Evolutionary conservation across 495 filamentous ascomycete genomes (phyloP).

Genomic region (Penicillium nucicola): DNA sequence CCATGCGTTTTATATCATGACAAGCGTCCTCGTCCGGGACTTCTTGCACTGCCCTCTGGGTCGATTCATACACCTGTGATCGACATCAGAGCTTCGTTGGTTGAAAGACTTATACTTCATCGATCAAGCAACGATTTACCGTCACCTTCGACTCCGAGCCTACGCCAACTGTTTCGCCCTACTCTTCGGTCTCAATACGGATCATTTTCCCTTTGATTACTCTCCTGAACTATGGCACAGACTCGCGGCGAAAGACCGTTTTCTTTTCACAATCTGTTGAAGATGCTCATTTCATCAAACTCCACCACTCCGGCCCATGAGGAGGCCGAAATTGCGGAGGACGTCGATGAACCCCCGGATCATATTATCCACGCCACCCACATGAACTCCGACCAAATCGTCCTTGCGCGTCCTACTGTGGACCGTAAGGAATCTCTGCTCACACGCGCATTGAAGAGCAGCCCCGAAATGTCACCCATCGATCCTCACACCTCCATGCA

Average conservation of each 20-base stretch:
- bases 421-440: slow-evolving; percentile 71
- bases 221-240: slow-evolving; percentile 37
- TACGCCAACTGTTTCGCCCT: slow-evolving; percentile 3
- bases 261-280: slow-evolving; percentile 44
- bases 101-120: slow-evolving; percentile 5
- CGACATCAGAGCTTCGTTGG: slow-evolving; percentile 28
- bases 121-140: slow-evolving; percentile 7
- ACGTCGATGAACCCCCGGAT: slow-evolving; percentile 51
- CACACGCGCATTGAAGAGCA: slow-evolving; percentile 71
- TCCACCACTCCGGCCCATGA: slow-evolving; percentile 35
- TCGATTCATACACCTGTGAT: slow-evolving; percentile 35
- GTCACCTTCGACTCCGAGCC: slow-evolving; percentile 9
- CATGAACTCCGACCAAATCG: slow-evolving; percentile 26
- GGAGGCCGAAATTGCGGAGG: slow-evolving; percentile 45
- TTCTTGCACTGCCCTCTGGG: slow-evolving; percentile 22
- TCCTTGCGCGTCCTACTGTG: slow-evolving; percentile 34
- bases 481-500: slow-evolving; percentile 35
- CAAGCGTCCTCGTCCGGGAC: slow-evolving; percentile 40
- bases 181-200: neutral
- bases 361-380: slow-evolving; percentile 28
- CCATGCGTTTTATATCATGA: slow-evolving; percentile 47
- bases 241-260: slow-evolving; percentile 37
- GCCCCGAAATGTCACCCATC: slow-evolving; percentile 50
- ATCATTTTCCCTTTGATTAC: neutral
- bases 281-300: slow-evolving; percentile 45